Evolutionary conservation across 2,329 filamentous ascomycete species (phyloP), one percentile per base, ranked within the genome.

Genomic region (Rutstroemia sp.): DNA sequence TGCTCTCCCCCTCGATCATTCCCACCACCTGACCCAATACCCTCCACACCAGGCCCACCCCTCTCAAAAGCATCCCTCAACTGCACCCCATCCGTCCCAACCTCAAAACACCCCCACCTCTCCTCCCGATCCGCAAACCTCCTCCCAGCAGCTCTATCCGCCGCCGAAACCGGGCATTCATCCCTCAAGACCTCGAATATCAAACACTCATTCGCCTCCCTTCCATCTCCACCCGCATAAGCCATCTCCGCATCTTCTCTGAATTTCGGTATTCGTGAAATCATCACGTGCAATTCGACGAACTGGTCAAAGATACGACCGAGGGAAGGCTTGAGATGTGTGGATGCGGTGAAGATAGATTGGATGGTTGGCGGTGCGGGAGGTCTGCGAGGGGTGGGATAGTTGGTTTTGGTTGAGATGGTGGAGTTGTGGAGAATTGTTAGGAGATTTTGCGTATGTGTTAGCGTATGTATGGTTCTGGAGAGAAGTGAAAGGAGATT

Each of bases 371-470:
- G 44, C 9, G 49, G 50, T 21, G 42, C 16, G 17, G 10, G 46
- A 50, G 39, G 57, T 23, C 46, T 21, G 44, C 36, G 42, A 16
- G 39, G 16, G 16, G 36, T 57, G 30, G 39, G 30, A 23, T 17
- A 38, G 16, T 51, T 40, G 23, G 17, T 30, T 54, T 57, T 40
- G 54, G 25, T 68, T 67, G n/a, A 68, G 65, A 42, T 67, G 66
- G n/a, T 69, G 0, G 76, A 75, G 69, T 84, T 84, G 56, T 83
- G 73, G 2, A 84, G 69, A 57, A 84, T 67, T 30, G 83, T 70
- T 5, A 84, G 72, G 1, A 79, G 75, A 12, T 68, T 72, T 10
- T 71, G 60, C 8, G 67, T 72, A 30, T 72, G 73, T 1, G 78
- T 70, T 7, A 83, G 68, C 58, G 71, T 67, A 19, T 75, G 74